A percentile compares a stretch with the other conserved stretches of the same genome.
These are phyloP conservation scores for Pholiota conissans DNA, from an alignment of 768 basidiomycete species.

Conservation along the genomic window DNA sequence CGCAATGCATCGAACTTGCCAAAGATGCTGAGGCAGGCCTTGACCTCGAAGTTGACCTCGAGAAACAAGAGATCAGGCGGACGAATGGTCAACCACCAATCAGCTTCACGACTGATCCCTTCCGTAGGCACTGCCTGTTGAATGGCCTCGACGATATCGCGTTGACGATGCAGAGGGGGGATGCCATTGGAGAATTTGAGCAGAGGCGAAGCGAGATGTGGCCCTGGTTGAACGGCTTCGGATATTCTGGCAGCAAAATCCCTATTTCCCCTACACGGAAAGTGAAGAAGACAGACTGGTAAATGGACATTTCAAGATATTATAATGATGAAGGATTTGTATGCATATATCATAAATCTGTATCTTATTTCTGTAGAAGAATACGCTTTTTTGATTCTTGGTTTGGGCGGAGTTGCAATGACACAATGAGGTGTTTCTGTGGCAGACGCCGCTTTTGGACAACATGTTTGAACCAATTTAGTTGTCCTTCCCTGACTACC, in stretches of 20 bases:
- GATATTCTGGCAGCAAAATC: constrained; percentile 80
- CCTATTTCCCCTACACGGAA: constrained; percentile 44
- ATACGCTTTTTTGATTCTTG: neutral
- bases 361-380: neutral
- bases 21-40: constrained; percentile 75
- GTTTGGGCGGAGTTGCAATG: neutral
- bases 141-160: constrained; percentile 98
- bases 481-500: constrained; percentile 1
- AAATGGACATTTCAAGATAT: constrained; percentile 14
- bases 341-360: neutral
- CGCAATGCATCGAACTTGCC: constrained; percentile 69
- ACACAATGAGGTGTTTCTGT: neutral
- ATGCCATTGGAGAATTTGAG: constrained; percentile 80
- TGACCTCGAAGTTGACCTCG: constrained; percentile 83
- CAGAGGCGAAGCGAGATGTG: constrained; percentile 70
- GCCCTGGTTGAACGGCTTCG: constrained; percentile 98
- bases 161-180: constrained; percentile 82
- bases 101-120: constrained; percentile 80
- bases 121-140: constrained; percentile 90
- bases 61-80: constrained; percentile 77
- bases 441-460: neutral
- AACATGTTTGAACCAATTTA: neutral
- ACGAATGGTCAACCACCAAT: constrained; percentile 71
- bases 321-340: constrained; percentile 1
- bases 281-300: constrained; percentile 75